phyloP scores from a whole-genome alignment of 495 filamentous ascomycete genomes.

The Hyaloscypha bicolor region DNA sequence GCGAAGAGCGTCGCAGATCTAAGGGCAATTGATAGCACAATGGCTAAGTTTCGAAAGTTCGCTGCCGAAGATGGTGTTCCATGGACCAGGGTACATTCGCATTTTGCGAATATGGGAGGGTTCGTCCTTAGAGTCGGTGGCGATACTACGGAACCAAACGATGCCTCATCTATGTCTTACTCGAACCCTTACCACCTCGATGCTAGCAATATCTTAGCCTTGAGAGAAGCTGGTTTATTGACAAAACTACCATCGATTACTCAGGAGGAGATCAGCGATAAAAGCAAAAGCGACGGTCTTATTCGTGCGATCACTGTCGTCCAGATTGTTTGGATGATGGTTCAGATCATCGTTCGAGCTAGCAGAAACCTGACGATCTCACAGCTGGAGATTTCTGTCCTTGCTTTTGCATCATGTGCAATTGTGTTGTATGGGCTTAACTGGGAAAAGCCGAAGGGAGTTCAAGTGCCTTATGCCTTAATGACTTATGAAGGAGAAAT shows the following conservation, averaged over 20 bases:
- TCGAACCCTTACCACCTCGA: slow-evolving; percentile 1
- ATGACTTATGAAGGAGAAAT: background rate
- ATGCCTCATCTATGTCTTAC: background rate
- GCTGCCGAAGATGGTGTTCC: slow-evolving; percentile 20
- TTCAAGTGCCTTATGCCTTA: background rate
- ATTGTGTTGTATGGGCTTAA: slow-evolving; percentile 29
- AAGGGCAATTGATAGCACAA: slow-evolving; percentile 6
- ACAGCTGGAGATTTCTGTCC: slow-evolving; percentile 38
- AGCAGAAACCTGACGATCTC: slow-evolving; percentile 33
- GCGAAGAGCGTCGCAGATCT: slow-evolving; percentile 18
- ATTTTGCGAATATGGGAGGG: slow-evolving; percentile 46
- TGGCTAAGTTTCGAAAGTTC: slow-evolving; percentile 2
- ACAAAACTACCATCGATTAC: slow-evolving; percentile 2
- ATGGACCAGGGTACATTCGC: slow-evolving; percentile 42
- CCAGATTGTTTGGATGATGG: slow-evolving; percentile 37
- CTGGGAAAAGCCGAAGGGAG: slow-evolving; percentile 35
- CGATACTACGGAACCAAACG: background rate
- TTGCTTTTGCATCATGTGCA: slow-evolving; percentile 36
- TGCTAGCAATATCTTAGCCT: background rate
- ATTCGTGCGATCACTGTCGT: slow-evolving; percentile 33
- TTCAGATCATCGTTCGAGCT: slow-evolving; percentile 34
- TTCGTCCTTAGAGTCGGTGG: slow-evolving; percentile 39
- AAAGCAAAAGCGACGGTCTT: slow-evolving; percentile 41
- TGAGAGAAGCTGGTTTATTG: slow-evolving; percentile 1
- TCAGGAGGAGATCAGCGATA: slow-evolving; percentile 39